Base-by-base conservation (phyloP, 768 basidiomycete species). In the Bullera alba region DNA sequence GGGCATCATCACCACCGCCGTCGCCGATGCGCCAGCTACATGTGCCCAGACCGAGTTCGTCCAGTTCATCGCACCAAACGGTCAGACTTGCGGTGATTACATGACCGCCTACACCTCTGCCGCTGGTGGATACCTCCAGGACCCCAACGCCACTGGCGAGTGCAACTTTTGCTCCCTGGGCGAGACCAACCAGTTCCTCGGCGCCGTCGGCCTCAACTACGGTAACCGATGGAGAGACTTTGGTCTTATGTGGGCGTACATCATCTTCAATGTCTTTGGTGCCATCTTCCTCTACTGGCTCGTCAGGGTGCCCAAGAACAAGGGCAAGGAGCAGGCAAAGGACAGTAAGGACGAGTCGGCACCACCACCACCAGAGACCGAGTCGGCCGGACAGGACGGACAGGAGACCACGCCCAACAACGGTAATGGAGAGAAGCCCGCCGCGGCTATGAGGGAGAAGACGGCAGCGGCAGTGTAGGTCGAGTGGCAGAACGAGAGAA, bases 71-170 rank as follows among this genome's bases (percentile, higher is more conserved):
- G 85, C 89, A 1, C 87, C 89, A 0, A 54, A 76, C 2, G 83
- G 83, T 2, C 79, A 86, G 66, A 86, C 83, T 0, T 93, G 90
- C 63, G 57, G 57, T 8, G 57, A 76, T 1, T 93, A 86, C 84
- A 84, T 83, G 0, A 65, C 75, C n/a, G 74, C 80, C 8, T 92
- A 87, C 69, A 79, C 84, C 12, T 53, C 54, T 0, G 77, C 79
- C 42, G 85, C 85, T 0, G 89, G 89, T 0, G 90, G 90, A 70
- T 73, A 92, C 15, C 77, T 82, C 49, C 82, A 90, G 58, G 76
- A 7, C 42, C 8, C 78, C 0, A 74, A 77, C 48, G 85, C 79
- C 10, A 83, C 81, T 0, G 47, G 67, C 1, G 65, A 71, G 5
- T 92, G 90, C 69, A 77, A 78, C 15, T 91, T 87, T 69, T 91